These are phyloP conservation scores for Hippophae tibetana DNA, from an alignment of 306 rosid species.

Conservation along the genomic window DNA sequence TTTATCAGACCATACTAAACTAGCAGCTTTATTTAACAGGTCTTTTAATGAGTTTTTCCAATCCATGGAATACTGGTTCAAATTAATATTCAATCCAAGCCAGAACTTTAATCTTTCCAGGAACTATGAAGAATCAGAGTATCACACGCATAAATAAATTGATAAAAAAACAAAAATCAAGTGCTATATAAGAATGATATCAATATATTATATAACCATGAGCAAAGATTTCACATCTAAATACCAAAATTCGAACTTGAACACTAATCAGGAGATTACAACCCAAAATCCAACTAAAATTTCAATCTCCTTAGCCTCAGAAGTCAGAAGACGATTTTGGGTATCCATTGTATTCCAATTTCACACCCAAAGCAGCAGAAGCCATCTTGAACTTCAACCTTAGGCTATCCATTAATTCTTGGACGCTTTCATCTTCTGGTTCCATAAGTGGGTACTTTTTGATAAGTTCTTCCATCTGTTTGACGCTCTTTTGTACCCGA, in stretches of 20 bases:
- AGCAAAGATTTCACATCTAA: neutral
- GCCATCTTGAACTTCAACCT: slow-evolving; percentile 61
- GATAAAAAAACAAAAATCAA: too few relatives aligned
- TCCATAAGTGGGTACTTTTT: slow-evolving; percentile 52
- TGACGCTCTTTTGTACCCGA: slow-evolving; percentile 38
- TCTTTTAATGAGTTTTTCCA: too few relatives aligned
- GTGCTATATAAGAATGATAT: too few relatives aligned
- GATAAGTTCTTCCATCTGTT: slow-evolving; percentile 60
- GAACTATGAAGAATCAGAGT: too few relatives aligned
- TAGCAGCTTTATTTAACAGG: too few relatives aligned
- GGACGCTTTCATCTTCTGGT: slow-evolving; percentile 54
- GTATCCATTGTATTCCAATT: slow-evolving; percentile 54
- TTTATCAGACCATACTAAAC: too few relatives aligned
- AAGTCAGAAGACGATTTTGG: slow-evolving; percentile 28
- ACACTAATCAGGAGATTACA: neutral
- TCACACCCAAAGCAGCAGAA: slow-evolving; percentile 56
- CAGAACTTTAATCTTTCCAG: too few relatives aligned
- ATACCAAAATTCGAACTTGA: neutral
- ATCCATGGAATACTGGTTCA: too few relatives aligned
- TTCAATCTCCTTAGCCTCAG: slow-evolving; percentile 28
- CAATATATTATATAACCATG: too few relatives aligned
- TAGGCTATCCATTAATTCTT: slow-evolving; percentile 56
- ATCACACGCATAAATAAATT: too few relatives aligned
- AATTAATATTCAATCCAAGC: too few relatives aligned
- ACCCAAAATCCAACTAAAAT: slow-evolving; percentile 26